phyloP scores from a whole-genome alignment of 768 basidiomycete species.

The Calvatia gigantea region DNA sequence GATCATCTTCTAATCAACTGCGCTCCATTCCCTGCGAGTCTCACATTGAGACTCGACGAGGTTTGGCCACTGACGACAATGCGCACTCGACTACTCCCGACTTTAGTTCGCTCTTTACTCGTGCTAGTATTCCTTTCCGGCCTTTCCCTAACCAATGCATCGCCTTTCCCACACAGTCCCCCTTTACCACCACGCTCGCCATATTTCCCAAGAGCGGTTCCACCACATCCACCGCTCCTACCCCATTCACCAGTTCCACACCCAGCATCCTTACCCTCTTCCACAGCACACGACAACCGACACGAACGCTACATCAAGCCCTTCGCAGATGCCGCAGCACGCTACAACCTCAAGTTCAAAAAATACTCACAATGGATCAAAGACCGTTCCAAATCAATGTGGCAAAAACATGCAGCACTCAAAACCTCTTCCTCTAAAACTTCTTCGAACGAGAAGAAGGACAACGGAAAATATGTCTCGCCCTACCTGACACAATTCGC shows the following conservation, averaged over 20 bases:
- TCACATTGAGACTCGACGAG: neutral
- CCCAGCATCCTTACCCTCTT: neutral
- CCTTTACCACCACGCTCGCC: neutral
- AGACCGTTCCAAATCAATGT: neutral
- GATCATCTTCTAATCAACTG: neutral
- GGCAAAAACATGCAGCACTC: too few relatives aligned
- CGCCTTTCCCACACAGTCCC: neutral
- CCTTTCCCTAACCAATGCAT: neutral
- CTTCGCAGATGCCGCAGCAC: neutral
- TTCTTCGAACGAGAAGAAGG: neutral
- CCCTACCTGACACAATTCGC: conserved; percentile 6
- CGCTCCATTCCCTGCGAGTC: neutral
- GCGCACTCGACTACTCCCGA: neutral
- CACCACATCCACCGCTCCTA: neutral
- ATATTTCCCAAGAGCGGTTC: neutral
- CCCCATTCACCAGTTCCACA: neutral
- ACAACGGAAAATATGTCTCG: neutral
- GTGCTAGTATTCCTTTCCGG: neutral
- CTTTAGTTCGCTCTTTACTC: neutral
- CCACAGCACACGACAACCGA: neutral
- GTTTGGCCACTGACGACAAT: neutral
- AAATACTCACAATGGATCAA: conserved; percentile 2
- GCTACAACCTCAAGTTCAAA: conserved; percentile 5
- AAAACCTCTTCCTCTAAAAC: too few relatives aligned
- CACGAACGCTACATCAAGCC: neutral